Base-by-base conservation (phyloP, 2,329 filamentous ascomycete genomes). In the Scopulariopsis brevicaulis region DNA sequence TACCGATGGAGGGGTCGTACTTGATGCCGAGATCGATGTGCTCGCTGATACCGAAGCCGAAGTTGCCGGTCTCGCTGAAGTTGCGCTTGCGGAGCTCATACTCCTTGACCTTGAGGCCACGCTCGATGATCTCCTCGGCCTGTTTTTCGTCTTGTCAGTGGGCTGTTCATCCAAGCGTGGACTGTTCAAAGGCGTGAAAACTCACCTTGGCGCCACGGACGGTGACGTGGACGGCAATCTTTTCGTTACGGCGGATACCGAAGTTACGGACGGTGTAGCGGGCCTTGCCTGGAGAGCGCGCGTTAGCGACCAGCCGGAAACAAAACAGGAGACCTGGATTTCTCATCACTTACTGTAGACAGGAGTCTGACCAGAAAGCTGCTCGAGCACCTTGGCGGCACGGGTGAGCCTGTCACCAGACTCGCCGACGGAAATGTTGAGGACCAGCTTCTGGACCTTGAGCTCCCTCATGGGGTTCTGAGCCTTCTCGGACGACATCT, bases 21-120 rank as follows among this genome's bases (percentile, higher is more conserved):
- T 99, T 99, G 90, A 99, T 99, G 73, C 94, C 94, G 72, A 99
- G 85, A 85, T 99, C 94, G 80, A 99, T 99, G 89, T 99, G 94
- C 83, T 99, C 94, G 82, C 84, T 91, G 84, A 99, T 99, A 83
- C 94, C 94, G 85, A 99, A 99, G 70, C 94, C 94, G 77, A 99
- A 99, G 89, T 96, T 96, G 76, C 94, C 94, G 67, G 93, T 97
- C 86, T 96, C 90, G 74, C 87, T 93, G 89, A 99, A 99, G 90
- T 99, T 99, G 80, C 89, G 88, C 86, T 94, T 96, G 81, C 90
- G 89, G 71, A 99, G 84, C 80, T 99, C 94, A 83, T 99, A 99
- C 82, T 99, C 94, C 91, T 99, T 99, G 86, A 99, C 94, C 88
- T 99, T 99, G 76, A 99, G 89, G 76, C 94, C 94, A 85, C 94